Conservation (phyloP, 495 filamentous ascomycete species). For the Jackrogersella multiformis region DNA sequence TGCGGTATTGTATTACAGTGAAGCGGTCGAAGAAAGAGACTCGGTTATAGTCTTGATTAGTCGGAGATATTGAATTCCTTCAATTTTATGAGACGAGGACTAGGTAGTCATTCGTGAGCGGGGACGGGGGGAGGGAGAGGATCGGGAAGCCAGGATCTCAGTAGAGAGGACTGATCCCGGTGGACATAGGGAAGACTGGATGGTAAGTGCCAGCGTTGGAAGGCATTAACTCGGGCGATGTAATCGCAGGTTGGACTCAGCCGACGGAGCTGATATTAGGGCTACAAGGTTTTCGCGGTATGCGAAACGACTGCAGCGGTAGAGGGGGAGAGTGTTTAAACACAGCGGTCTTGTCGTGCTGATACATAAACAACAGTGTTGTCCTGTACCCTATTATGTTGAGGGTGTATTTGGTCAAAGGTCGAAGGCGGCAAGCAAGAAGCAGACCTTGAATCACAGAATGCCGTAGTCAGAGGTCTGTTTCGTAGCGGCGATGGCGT, state of each 20-base stretch:
- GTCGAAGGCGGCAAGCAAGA: slow-evolving; percentile 19
- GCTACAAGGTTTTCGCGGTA: slow-evolving; percentile 88
- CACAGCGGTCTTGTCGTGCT: slow-evolving; percentile 64
- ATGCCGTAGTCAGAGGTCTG: background rate
- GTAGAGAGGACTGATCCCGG: slow-evolving; percentile 56
- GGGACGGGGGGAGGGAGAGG: slow-evolving; percentile 32
- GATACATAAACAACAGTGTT: slow-evolving; percentile 66
- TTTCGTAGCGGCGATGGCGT: background rate
- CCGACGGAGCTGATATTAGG: slow-evolving; percentile 84
- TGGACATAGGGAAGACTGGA: slow-evolving; percentile 61
- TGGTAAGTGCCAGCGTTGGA: slow-evolving; percentile 54
- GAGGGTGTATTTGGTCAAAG: slow-evolving; percentile 40
- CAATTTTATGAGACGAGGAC: slow-evolving; percentile 18
- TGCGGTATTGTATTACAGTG: slow-evolving; percentile 52
- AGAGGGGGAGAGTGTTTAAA: slow-evolving; percentile 82
- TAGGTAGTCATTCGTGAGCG: slow-evolving; percentile 45
- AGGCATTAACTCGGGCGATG: slow-evolving; percentile 63
- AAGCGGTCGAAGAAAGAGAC: slow-evolving; percentile 38
- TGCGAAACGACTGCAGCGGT: slow-evolving; percentile 94
- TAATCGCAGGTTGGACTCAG: slow-evolving; percentile 62
- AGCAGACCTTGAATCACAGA: slow-evolving; percentile 23
- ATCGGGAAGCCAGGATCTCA: slow-evolving; percentile 56
- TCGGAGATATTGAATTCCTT: slow-evolving; percentile 38
- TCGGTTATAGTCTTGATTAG: slow-evolving; percentile 30
- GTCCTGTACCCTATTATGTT: slow-evolving; percentile 54